These are phyloP conservation scores for Lepidium africanum DNA, from an alignment of 345 rosid species.

Conservation along the genomic window DNA sequence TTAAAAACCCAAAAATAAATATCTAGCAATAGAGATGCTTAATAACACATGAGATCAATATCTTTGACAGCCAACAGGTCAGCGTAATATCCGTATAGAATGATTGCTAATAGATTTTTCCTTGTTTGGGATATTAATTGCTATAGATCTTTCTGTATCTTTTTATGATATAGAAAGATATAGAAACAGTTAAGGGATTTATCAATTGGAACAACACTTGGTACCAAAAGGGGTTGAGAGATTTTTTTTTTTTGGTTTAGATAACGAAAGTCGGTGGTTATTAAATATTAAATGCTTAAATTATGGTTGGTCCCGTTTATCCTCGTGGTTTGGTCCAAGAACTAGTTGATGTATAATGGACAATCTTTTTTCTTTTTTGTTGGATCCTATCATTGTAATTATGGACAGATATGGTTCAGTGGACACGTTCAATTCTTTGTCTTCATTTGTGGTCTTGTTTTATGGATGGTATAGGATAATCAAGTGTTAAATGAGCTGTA, in stretches of 20 bases:
- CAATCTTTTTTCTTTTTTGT: background rate
- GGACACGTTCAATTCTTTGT: slow-evolving; percentile 6
- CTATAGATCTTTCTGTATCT: background rate
- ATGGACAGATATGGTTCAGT: slow-evolving; percentile 12
- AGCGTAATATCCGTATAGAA: background rate
- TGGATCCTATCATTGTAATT: background rate
- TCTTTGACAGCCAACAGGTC: background rate
- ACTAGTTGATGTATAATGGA: background rate
- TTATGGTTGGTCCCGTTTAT: background rate
- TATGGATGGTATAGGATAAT: background rate
- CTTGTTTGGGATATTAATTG: too few species aligned
- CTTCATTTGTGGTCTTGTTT: slow-evolving; percentile 4
- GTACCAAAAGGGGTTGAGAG: too few species aligned
- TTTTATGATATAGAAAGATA: background rate
- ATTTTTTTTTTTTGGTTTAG: background rate
- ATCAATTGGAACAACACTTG: background rate
- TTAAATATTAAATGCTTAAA: background rate
- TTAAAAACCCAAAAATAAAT: too few species aligned
- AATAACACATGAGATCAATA: slow-evolving; percentile 1
- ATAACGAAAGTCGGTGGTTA: slow-evolving; percentile 12
- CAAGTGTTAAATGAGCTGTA: background rate
- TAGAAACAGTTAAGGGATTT: too few species aligned
- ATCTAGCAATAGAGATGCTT: too few species aligned
- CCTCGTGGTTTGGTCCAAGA: background rate
- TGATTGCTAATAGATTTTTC: background rate